These are phyloP conservation scores for Alternaria brassicae DNA, from an alignment of 2,329 filamentous ascomycete species.

Conservation along the genomic window DNA sequence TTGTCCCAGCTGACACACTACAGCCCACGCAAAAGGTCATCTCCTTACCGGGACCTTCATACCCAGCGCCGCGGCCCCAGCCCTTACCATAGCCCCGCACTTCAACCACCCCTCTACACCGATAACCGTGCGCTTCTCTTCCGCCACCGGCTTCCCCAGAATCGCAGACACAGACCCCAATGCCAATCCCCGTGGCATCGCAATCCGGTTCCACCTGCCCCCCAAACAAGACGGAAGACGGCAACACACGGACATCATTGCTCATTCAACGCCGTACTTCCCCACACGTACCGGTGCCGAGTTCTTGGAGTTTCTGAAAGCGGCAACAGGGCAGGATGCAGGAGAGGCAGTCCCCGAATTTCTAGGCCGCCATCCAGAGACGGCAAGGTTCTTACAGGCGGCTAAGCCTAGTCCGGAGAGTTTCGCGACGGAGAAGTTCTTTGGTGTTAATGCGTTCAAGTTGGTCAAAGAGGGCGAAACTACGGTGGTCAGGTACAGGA, in stretches of 20 bases:
- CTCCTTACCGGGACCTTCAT: slow-evolving; percentile 62
- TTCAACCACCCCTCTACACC: slow-evolving; percentile 57
- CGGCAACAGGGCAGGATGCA: slow-evolving; percentile 44
- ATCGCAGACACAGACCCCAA: slow-evolving; percentile 59
- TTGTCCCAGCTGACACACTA: slow-evolving; percentile 3
- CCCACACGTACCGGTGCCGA: slow-evolving; percentile 61
- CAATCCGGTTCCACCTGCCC: slow-evolving; percentile 59
- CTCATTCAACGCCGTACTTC: slow-evolving; percentile 62
- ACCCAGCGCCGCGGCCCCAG: slow-evolving; percentile 54
- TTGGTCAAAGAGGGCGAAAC: slow-evolving; percentile 53
- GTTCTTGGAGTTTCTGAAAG: slow-evolving; percentile 60
- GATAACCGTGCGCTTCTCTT: slow-evolving; percentile 60
- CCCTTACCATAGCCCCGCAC: slow-evolving; percentile 58
- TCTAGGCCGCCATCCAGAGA: slow-evolving; percentile 56
- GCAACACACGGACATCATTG: slow-evolving; percentile 64
- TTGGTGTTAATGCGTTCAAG: slow-evolving; percentile 59
- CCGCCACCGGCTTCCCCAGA: slow-evolving; percentile 59
- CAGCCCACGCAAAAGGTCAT: slow-evolving; percentile 63
- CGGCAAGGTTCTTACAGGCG: slow-evolving; percentile 57
- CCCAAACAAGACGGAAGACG: slow-evolving; percentile 44
- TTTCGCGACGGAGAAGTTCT: slow-evolving; percentile 60
- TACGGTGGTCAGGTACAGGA: slow-evolving; percentile 59
- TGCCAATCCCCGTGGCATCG: slow-evolving; percentile 57
- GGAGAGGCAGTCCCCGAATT: slow-evolving; percentile 51
- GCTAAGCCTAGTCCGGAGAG: slow-evolving; percentile 60